Evolutionary conservation across 192 early-diverging fungal genomes (phyloP).

Genomic region (Coemansia sp.): DNA sequence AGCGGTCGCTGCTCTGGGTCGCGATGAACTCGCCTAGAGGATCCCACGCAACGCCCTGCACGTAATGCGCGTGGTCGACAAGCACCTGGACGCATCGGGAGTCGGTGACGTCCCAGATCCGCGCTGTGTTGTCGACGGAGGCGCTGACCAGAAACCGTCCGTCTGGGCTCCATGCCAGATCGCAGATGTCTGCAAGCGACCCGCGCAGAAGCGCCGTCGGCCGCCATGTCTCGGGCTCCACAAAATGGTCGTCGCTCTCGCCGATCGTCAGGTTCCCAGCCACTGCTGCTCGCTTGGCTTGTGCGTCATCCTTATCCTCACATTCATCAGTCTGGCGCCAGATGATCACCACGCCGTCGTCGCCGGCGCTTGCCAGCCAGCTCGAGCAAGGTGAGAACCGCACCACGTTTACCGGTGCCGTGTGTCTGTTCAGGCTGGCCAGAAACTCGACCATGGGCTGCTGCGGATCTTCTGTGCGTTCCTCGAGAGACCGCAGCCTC

Average conservation of each 20-base stretch:
- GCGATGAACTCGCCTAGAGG: slow-evolving; percentile 82
- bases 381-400: slow-evolving; percentile 77
- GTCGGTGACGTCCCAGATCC: slow-evolving; percentile 79
- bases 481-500: slow-evolving; percentile 21
- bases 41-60: slow-evolving; percentile 98
- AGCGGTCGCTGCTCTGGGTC: slow-evolving; percentile 92
- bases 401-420: slow-evolving; percentile 89
- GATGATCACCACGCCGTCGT: slow-evolving; percentile 86
- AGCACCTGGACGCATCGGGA: slow-evolving; percentile 75
- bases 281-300: neutral
- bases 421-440: slow-evolving; percentile 80
- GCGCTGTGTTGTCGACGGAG: slow-evolving; percentile 82
- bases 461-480: slow-evolving; percentile 20
- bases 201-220: slow-evolving; percentile 71
- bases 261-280: neutral
- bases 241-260: slow-evolving; percentile 17
- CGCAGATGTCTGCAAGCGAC: slow-evolving; percentile 80
- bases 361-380: slow-evolving; percentile 84
- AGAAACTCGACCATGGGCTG: slow-evolving; percentile 70
- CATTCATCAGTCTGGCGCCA: slow-evolving; percentile 69
- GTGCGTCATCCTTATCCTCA: slow-evolving; percentile 3
- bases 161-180: slow-evolving; percentile 92
- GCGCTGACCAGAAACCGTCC: slow-evolving; percentile 78
- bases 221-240: slow-evolving; percentile 73
- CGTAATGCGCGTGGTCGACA: slow-evolving; percentile 84